phyloP scores from a whole-genome alignment of 495 filamentous ascomycete species.

The Penicillium canescens region DNA sequence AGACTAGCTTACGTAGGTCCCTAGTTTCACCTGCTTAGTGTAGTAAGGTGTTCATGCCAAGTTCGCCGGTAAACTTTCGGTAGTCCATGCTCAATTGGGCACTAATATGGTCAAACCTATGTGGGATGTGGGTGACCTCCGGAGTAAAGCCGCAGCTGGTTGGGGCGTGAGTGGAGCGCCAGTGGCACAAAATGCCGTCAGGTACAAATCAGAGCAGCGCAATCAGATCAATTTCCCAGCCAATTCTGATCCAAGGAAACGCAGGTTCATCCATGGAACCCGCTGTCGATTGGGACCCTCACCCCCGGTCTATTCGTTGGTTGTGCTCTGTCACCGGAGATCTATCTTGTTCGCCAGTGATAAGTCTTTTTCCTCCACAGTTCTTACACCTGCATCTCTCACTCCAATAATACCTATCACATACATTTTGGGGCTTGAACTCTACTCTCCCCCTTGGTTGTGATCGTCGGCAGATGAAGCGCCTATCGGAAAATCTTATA shows the following conservation, averaged over 20 bases:
- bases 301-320: slow-evolving; percentile 10
- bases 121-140: neutral
- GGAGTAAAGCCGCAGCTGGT: too few relatives aligned
- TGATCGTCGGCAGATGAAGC: slow-evolving; percentile 19
- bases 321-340: slow-evolving; percentile 15
- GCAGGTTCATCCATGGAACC: slow-evolving; percentile 14
- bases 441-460: slow-evolving; percentile 11
- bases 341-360: slow-evolving; percentile 9
- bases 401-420: slow-evolving; percentile 14
- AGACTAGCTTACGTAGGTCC: neutral
- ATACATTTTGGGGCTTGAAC: slow-evolving; percentile 9
- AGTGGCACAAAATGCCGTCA: slow-evolving; percentile 5
- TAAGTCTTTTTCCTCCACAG: slow-evolving; percentile 13
- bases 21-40: neutral
- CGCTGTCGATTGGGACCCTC: neutral
- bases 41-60: slow-evolving; percentile 1
- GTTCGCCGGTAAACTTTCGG: slow-evolving; percentile 1
- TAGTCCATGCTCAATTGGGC: neutral
- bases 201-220: slow-evolving; percentile 15
- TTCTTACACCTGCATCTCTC: slow-evolving; percentile 7
- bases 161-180: slow-evolving; percentile 3
- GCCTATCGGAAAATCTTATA: slow-evolving; percentile 20
- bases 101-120: neutral
- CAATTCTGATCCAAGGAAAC: slow-evolving; percentile 10
- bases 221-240: slow-evolving; percentile 14